Evolutionary conservation across 495 filamentous ascomycete genomes (phyloP), one percentile per base, ranked within the genome.

Genomic region (Umbilicaria muhlenbergii): DNA sequence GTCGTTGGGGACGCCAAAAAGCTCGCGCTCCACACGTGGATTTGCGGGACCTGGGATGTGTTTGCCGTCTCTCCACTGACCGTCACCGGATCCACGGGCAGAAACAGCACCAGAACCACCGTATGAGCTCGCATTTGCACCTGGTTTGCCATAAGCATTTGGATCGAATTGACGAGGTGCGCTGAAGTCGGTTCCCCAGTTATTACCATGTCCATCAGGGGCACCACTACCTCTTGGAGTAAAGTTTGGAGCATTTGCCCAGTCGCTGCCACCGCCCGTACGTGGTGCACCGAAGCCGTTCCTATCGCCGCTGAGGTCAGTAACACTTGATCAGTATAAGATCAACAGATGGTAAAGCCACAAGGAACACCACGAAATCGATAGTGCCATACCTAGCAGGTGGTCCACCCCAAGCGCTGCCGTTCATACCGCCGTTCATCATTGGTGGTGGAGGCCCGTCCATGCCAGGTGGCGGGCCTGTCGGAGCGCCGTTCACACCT

Each of bases 21-120:
- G 79, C 55, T 98, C 91, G 58, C 87, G 86, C 69, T 98, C 91
- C 18, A 91, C 45, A 52, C 88, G 86, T 43, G 79, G 71, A 63
- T 96, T 95, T 45, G 81, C 55, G 44, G 86, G 82, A 39, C 92
- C 91, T 52, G 88, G 77, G 52, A 93, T 70, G 63, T 98, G 91
- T 69, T 96, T 94, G 59, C 91, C 91, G 51, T 98, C 91, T 52
- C 77, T 75, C 91, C 91, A 98, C 64, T 83, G 78, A 48, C 91
- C 91, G 58, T 96, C 91, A 53, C 92, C 89, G 52, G 81, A 85
- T 53, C 86, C 88, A 58, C 82, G 77, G 55, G 71, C 66, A 57
- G 62, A 48, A 49, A 57, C 52, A 50, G 52, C 55, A 44, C 61
- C 66, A 51, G 67, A 58, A 39, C 62, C 60, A 35, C 66, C 64